Base-by-base conservation (phyloP, 148 eudicot species). In the Gaultheria prostrata region DNA sequence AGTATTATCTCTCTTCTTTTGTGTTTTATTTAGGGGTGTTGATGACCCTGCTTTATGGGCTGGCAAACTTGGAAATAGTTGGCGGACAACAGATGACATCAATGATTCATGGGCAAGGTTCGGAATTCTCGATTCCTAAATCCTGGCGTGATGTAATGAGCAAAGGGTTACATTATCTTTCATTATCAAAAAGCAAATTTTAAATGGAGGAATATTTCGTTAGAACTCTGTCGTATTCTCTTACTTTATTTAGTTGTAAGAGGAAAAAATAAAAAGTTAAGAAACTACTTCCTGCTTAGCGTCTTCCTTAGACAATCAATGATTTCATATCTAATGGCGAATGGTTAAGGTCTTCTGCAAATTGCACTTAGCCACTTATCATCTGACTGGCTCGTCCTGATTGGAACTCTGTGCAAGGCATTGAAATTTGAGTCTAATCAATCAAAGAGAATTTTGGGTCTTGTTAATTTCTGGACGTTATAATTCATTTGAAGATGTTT, bases 11-110 rank as follows among this genome's bases (percentile, higher is more conserved):
- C 79, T 43, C 76, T 45, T 67, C 80, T 75, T 86, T 86, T 82
- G 30, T 85, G 18, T 4, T 81, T 69, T 84, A 76, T 82, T 81
- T 88, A 95, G 98, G 98, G 98, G 98, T 69, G 93, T 93, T 46
- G 90, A 95, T 85, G 96, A 94, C 86, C 98, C 98, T 82, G 98
- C 98, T 46, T 79, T 91, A 53, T 95, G 98, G 98, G 98, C 98
- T 15, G 90, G 88, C 57, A 79, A 94, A 48, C 86, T 95, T 79
- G 98, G 98, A 80, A 95, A 95, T 81, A 95, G 98, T 83, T 94
- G 98, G 98, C 92, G 98, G 80, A 95, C 98, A 32, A 94, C 98
- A 21, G 94, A 89, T 57, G 98, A 95, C 89, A 95, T 95, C 85
- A 88, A 88, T 83, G 98, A 95, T 86, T 17, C 98, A 76, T 95